Evolutionary conservation across 2,329 filamentous ascomycete genomes (phyloP), one percentile per base, ranked within the genome.

Genomic region (Dothistroma septosporum): DNA sequence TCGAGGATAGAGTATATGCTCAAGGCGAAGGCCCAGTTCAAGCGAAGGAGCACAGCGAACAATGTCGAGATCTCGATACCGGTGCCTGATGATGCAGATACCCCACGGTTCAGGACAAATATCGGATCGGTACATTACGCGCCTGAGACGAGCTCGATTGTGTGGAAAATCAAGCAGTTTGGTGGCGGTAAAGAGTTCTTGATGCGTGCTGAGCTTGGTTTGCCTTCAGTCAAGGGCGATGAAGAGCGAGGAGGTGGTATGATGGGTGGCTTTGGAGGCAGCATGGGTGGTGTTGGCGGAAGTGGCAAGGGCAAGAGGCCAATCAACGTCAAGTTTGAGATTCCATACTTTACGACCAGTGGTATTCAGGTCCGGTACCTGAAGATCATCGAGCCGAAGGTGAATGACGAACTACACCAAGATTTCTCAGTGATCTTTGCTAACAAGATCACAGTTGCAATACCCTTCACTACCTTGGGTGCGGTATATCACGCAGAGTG

Each of bases 101-200:
- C 90, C 1, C 94, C 94, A 11, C 87, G 94, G 49, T 99, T 99
- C 85, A 86, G 94, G 57, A 99, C 94, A 37, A 99, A 97, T 75
- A 95, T 99, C 64, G 94, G 94, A 58, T 91, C 89, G 32, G 94
- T 99, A 12, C 94, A 99, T 78, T 99, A 99, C 74, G 93, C 93
- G 4, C 94, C 94, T 0, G 94, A 99, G 77, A 93, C 96, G 73
- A 95, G 91, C 65, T 93, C 93, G 61, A 99, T 99, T 69, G 90
- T 99, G 55, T 99, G 94, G 94, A 99, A 99, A 82, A 99, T 99
- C 76, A 99, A 99, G 82, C 94, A 99, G 73, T 99, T 99, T 76
- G 94, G 94, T 49, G 94, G 94, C n/a, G 87, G 88, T 69, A 99
- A 99, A 78, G 94, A 99, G 74, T 99, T 99, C 72, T 82, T 99